Evolutionary conservation across 1,284 basidiomycete species (phyloP), one percentile per base, ranked within the genome.

Genomic region (Fomitopsis palustris): DNA sequence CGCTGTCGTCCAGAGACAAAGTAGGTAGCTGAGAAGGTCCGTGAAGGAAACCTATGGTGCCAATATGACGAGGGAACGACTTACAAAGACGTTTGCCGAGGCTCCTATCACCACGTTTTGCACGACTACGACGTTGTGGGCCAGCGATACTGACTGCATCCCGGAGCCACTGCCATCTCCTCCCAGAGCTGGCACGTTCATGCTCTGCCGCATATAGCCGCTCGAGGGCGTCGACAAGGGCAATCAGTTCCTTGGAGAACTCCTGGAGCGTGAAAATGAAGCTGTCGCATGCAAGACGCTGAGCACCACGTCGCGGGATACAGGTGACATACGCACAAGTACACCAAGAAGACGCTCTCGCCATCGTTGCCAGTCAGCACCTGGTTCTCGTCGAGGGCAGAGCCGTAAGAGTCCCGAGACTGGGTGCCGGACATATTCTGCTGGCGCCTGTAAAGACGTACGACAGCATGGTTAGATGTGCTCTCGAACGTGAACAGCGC

Each of bases 241-340:
- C 87, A 45, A 90, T 79, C 51, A 96, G 75, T 71, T 97, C 95
- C 60, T 83, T 78, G 6, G 92, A 84, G 69, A 96, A 96, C 70
- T 97, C 95, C 73, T 97, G 93, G 45, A 96, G 74, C 0, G 93
- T 96, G 73, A 96, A 97, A 61, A 96, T 90, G 74, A 95, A 95
- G 76, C 93, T 95, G 63, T 14, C 49, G 21, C n/a, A n/a, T n/a
- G n/a, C n/a, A n/a, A n/a, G n/a, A 5, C 31, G 31, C 16, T 52
- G n/a, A 33, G 31, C 12, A 16, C 8, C 42, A 9, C 9, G 25
- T 29, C 23, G 5, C 4, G 10, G n/a, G 29, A 27, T 12, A 29
- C 25, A 47, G 35, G 35, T 14, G 31, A 19, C 49, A 38, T 14
- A 81, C 92, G 70, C 64, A 95, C 93, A 94, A 96, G 71, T 96